These are phyloP conservation scores for Suhomyces yuchorum DNA, from an alignment of 1,139 yeast genomes.

Conservation along the genomic window DNA sequence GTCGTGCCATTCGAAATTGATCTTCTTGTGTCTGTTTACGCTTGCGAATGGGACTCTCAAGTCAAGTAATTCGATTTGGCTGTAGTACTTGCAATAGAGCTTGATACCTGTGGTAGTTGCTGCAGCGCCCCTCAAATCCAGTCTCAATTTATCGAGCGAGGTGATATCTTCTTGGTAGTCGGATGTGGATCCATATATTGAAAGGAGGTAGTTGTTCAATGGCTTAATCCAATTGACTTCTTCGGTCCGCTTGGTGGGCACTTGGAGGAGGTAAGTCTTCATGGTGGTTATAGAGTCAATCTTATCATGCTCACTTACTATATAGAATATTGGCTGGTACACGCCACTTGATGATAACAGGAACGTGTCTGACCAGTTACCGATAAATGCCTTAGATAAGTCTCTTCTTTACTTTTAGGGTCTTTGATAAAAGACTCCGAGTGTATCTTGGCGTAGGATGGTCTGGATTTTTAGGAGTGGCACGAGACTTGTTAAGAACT, in stretches of 20 bases:
- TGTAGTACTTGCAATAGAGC: slow-evolving; percentile 70
- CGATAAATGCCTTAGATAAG: too few relatives aligned
- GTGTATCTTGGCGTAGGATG: too few relatives aligned
- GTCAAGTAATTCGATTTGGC: slow-evolving; percentile 79
- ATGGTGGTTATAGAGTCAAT: slow-evolving; percentile 18
- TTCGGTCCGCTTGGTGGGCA: slow-evolving; percentile 57
- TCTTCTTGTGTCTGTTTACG: slow-evolving; percentile 50
- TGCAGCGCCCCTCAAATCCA: slow-evolving; percentile 59
- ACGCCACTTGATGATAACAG: neutral
- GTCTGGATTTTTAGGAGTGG: too few relatives aligned
- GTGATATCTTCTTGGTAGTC: slow-evolving; percentile 61
- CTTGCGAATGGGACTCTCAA: slow-evolving; percentile 69
- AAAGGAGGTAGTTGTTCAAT: slow-evolving; percentile 57
- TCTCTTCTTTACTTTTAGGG: too few relatives aligned
- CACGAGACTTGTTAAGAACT: too few relatives aligned
- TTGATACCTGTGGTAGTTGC: slow-evolving; percentile 53
- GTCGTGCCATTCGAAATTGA: slow-evolving; percentile 81
- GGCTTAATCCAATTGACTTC: slow-evolving; percentile 69
- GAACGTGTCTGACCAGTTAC: neutral
- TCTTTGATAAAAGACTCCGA: too few relatives aligned
- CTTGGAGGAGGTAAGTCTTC: slow-evolving; percentile 40
- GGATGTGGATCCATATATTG: slow-evolving; percentile 63
- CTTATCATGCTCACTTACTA: neutral
- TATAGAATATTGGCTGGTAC: neutral
- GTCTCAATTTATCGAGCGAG: slow-evolving; percentile 60